These are phyloP conservation scores for Maudiozyma humilis DNA, from an alignment of 1,139 yeast species.

Conservation along the genomic window DNA sequence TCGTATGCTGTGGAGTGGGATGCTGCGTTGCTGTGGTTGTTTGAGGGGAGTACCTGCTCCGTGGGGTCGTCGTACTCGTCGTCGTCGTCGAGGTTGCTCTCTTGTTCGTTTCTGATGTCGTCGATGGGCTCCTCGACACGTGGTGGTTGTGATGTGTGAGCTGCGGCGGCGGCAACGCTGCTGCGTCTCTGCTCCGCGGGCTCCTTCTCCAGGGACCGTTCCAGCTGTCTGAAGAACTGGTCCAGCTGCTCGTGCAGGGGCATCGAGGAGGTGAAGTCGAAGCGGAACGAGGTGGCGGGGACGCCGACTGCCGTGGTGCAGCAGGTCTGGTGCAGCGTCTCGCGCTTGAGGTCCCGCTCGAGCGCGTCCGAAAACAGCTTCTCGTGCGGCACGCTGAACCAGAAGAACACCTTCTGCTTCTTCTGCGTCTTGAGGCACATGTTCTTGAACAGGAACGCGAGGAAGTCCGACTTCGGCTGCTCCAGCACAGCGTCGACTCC, in stretches of 20 bases:
- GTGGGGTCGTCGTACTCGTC: neutral
- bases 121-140: neutral
- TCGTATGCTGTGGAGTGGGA: neutral
- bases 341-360: slow-evolving; percentile 85
- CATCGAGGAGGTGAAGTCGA: slow-evolving; percentile 28
- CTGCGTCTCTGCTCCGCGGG: no score
- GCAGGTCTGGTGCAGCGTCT: slow-evolving; percentile 45
- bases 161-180: no score
- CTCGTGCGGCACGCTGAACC: slow-evolving; percentile 96
- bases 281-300: slow-evolving; percentile 56
- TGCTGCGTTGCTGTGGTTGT: neutral
- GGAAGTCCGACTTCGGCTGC: slow-evolving; percentile 76
- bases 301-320: slow-evolving; percentile 56
- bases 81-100: neutral
- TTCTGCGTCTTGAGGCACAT: slow-evolving; percentile 88
- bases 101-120: neutral
- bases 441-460: slow-evolving; percentile 76
- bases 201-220: neutral
- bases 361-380: slow-evolving; percentile 86
- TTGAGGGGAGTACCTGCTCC: neutral
- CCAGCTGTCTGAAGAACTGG: neutral
- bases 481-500: slow-evolving; percentile 85
- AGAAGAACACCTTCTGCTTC: slow-evolving; percentile 91
- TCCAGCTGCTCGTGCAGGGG: slow-evolving; percentile 24
- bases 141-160: neutral